These are phyloP conservation scores for Nannochloropsis granulata DNA, from an alignment of 108 stramenopile genomes.

Conservation along the genomic window DNA sequence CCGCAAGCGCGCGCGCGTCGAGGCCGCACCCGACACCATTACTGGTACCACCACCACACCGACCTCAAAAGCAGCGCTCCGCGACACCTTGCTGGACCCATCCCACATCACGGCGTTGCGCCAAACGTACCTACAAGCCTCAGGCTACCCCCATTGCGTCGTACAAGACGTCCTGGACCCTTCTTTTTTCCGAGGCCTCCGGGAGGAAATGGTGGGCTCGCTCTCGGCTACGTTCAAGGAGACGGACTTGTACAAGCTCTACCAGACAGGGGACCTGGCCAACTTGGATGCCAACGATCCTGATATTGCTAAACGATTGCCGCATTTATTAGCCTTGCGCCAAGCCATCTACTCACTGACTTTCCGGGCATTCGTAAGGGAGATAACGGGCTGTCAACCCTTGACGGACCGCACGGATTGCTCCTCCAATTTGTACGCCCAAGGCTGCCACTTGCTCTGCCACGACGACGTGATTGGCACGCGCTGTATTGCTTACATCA, in stretches of 20 bases:
- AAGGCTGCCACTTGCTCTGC: conserved; percentile 83
- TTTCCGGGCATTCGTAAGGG: conserved; percentile 63
- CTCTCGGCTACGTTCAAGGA: conserved; percentile 89
- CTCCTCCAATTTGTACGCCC: conserved; percentile 80
- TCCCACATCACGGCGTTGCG: neutral
- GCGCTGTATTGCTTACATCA: conserved; percentile 69
- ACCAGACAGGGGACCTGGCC: conserved; percentile 37
- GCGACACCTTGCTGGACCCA: conserved; percentile 11
- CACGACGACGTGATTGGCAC: conserved; percentile 95
- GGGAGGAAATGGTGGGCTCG: conserved; percentile 62
- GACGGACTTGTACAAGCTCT: conserved; percentile 74
- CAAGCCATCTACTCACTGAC: conserved; percentile 62
- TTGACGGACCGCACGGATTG: conserved; percentile 58
- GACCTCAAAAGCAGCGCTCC: neutral
- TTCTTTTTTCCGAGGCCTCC: conserved; percentile 27
- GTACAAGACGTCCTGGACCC: conserved; percentile 11
- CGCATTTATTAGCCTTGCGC: conserved; percentile 53
- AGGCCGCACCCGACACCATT: too few relatives aligned
- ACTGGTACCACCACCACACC: too few relatives aligned
- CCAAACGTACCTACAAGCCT: neutral
- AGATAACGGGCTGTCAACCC: conserved; percentile 42
- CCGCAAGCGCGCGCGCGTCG: too few relatives aligned
- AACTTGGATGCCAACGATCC: conserved; percentile 4
- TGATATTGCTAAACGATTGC: conserved; percentile 43
- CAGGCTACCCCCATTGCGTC: conserved; percentile 13